A percentile compares a stretch with the other conserved stretches of the same genome.
Evolutionary conservation across 257 asterid species (phyloP).

Genomic region (Mitragyna speciosa): DNA sequence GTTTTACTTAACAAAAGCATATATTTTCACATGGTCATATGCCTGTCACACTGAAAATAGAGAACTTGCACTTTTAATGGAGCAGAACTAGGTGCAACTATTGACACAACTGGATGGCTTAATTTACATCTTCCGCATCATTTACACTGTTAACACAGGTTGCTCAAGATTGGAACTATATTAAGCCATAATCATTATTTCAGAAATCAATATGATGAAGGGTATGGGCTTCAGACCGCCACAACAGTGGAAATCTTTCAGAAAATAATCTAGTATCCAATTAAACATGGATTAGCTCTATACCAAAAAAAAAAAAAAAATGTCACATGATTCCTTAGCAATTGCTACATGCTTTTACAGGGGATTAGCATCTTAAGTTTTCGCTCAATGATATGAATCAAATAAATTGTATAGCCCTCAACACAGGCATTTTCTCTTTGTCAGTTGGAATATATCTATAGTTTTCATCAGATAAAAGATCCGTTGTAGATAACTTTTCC

Average conservation of each 20-base stretch:
- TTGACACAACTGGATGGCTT: neutral
- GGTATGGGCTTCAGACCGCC: neutral
- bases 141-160: neutral
- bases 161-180: neutral
- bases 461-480: no score
- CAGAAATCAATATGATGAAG: neutral
- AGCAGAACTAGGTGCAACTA: neutral
- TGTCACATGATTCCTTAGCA: neutral
- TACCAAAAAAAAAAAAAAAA: neutral
- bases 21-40: neutral
- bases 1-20: neutral
- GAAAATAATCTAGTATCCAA: neutral
- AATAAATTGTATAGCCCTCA: neutral
- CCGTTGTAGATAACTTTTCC: no score
- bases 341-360: neutral
- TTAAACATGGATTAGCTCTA: neutral
- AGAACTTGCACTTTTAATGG: neutral
- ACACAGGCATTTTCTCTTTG: neutral
- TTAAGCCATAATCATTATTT: neutral
- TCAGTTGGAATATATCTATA: neutral
- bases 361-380: neutral
- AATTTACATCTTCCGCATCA: neutral
- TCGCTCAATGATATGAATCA: neutral
- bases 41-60: neutral
- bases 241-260: neutral